Evolutionary conservation across 345 rosid genomes (phyloP), one percentile per base, ranked within the genome.

Genomic region (Mangifera indica): DNA sequence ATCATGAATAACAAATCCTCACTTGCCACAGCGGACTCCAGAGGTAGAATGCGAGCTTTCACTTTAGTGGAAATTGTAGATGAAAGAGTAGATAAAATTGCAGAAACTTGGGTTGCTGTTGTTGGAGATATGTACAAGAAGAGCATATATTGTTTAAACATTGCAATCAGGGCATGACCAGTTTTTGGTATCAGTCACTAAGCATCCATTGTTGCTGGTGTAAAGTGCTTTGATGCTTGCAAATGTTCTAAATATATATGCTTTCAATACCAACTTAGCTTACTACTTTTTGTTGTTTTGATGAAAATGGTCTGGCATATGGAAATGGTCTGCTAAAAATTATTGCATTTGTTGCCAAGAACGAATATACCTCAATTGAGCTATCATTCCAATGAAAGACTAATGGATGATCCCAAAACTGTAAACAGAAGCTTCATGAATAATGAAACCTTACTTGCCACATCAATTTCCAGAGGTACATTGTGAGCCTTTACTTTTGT

Each of bases 71-170:
- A 93, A 74, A 83, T 91, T 45, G 22, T 70, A 54, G 83, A 87
- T 60, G 87, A 90, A 63, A 83, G 78, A 71, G 84, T 88, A 64
- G 83, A 79, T 71, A 87, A 76, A 79, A 84, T 93, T 72, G 73
- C 81, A 58, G 98, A 91, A 79, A 85, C 20, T 45, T 90, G 97
- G 98, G 92, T 91, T 65, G 75, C 86, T 15, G 84, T 91, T 29
- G 17, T 12, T 0, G 94, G 91, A 67, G 88, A 78, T 61, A 61
- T 14, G 10, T 90, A 63, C 80, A 72, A 67, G 87, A 84, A 64
- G 97, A 93, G 84, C 80, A 77, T 9, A 44, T 81, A 61, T 76
- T 91, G 48, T 85, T 81, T 29, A 72, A 81, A n/a, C 14, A 58
- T 21, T 56, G 56, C 58, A 40, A 37, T 37, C 18, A 78, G 69